phyloP scores from a whole-genome alignment of 495 filamentous ascomycete genomes.

The Penicillium cataractarum region DNA sequence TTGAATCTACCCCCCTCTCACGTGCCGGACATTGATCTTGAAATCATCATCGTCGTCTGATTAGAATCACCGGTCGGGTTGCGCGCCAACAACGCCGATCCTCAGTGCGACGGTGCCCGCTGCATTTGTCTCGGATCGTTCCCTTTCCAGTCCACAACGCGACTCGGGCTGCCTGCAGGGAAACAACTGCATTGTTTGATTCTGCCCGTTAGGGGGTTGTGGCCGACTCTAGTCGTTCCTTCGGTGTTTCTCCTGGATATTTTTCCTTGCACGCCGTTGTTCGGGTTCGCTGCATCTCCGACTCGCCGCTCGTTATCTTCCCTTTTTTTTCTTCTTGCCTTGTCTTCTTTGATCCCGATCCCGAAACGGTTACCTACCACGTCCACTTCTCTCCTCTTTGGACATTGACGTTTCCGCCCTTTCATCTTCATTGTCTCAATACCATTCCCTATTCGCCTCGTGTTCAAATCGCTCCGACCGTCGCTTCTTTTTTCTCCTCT shows the following conservation, averaged over 20 bases:
- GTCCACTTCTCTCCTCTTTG: not conserved
- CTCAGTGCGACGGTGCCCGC: constrained; percentile 13
- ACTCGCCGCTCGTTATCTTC: constrained; percentile 27
- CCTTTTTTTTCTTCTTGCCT: not conserved
- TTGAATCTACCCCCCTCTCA: not conserved
- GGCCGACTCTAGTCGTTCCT: constrained; percentile 25
- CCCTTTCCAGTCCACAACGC: constrained; percentile 29
- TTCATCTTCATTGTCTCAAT: constrained; percentile 8
- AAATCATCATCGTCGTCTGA: not conserved
- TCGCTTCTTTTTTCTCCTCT: constrained; percentile 4
- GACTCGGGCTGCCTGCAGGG: constrained; percentile 35
- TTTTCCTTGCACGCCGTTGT: constrained; percentile 16
- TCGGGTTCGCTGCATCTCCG: constrained; percentile 11
- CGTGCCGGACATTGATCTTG: not conserved
- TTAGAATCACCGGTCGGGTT: not conserved
- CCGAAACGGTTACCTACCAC: constrained; percentile 7
- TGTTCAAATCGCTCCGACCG: not conserved
- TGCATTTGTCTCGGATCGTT: constrained; percentile 36
- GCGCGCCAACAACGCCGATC: not conserved
- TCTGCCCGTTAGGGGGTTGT: constrained; percentile 19
- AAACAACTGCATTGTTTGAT: constrained; percentile 46
- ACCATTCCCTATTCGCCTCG: constrained; percentile 1
- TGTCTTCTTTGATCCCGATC: not conserved
- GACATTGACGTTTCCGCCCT: not conserved
- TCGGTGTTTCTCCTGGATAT: constrained; percentile 4